Conservation (phyloP, 345 rosid genomes). For the Lepidium sativum region DNA sequence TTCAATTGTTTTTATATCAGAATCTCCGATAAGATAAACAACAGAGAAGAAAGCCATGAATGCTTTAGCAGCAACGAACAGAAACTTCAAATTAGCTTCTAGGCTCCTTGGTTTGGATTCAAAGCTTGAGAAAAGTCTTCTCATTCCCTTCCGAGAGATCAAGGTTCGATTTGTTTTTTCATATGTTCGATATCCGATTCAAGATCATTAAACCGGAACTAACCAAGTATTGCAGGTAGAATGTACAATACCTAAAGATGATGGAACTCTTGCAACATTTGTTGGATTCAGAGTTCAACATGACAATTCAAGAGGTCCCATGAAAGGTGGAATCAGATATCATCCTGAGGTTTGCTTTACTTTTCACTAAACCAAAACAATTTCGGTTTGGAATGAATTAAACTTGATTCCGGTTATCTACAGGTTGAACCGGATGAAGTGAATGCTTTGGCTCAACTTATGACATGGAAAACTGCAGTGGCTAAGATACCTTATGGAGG, state of each 20-base stretch:
- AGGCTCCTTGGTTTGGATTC: constrained; percentile 90
- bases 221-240: constrained; percentile 54
- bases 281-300: constrained; percentile 95
- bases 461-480: constrained; percentile 99
- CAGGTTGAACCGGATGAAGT: constrained; percentile 98
- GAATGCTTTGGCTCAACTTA: constrained; percentile 88
- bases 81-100: constrained; percentile 81
- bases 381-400: background rate
- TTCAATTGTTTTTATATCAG: background rate
- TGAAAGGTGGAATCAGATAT: constrained; percentile 99
- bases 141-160: constrained; percentile 93
- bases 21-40: constrained; percentile 3
- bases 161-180: constrained; percentile 62
- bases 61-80: constrained; percentile 86
- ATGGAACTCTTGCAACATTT: constrained; percentile 80
- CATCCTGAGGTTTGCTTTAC: constrained; percentile 74
- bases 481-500: constrained; percentile 97
- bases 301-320: constrained; percentile 97
- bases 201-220: background rate
- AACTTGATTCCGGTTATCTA: background rate
- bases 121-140: constrained; percentile 69
- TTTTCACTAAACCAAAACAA: background rate
- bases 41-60: constrained; percentile 41
- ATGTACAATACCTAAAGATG: constrained; percentile 87
- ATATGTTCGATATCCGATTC: too few species aligned